Percentiles rank a stretch among this genome's conserved stretches.
Evolutionary conservation across 176 grass and related monocot genomes (phyloP).

Genomic region (Bonia amplexicaulis): DNA sequence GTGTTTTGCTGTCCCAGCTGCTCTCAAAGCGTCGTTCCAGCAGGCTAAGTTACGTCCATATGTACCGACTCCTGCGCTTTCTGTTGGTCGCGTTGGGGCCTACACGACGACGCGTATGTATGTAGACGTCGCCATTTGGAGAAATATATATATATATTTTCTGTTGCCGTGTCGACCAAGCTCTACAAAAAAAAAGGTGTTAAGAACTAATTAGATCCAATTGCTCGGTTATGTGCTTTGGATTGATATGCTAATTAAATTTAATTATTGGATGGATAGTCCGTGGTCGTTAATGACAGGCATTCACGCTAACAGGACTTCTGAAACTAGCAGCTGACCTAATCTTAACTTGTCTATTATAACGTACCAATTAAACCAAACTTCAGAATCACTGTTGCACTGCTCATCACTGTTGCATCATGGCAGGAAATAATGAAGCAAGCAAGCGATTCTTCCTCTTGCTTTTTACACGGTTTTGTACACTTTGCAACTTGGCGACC

Average conservation of each 20-base stretch:
- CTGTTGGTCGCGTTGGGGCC: not conserved
- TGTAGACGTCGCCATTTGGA: not conserved
- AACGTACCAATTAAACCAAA: not conserved
- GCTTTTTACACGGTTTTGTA: not conserved
- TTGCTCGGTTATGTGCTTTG: not conserved
- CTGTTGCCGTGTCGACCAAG: not conserved
- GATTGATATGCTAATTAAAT: not conserved
- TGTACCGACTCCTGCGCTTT: not conserved
- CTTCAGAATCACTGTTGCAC: not conserved
- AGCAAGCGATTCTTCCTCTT: not conserved
- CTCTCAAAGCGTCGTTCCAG: not conserved
- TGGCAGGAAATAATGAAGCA: not conserved
- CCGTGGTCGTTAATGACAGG: not conserved
- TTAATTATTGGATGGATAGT: not conserved
- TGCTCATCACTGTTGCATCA: conserved; percentile 2
- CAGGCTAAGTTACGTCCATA: not conserved
- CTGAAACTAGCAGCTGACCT: not conserved
- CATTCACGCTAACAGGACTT: not conserved
- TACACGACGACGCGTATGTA: not conserved
- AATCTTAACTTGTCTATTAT: not conserved
- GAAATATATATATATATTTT: not conserved
- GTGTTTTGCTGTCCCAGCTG: not conserved
- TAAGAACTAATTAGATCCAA: not conserved
- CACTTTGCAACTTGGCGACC: not conserved
- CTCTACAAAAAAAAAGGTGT: not conserved